Percentiles rank a stretch among this genome's conserved stretches.
These are phyloP conservation scores for Benincasa hispida DNA, from an alignment of 306 rosid genomes.

Conservation along the genomic window DNA sequence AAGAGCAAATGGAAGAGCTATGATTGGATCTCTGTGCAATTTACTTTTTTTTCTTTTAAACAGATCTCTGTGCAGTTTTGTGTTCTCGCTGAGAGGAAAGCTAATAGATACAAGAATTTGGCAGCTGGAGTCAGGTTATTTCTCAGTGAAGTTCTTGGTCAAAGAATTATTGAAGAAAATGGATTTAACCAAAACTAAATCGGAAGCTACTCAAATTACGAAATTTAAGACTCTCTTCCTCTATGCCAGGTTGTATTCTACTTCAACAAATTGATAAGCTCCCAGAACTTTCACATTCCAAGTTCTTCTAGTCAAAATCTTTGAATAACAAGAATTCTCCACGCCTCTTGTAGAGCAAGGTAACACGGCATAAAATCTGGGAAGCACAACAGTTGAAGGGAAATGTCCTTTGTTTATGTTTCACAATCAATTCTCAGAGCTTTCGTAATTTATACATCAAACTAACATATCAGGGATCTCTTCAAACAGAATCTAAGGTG, in stretches of 20 bases:
- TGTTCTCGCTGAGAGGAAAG: background rate
- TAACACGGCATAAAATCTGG: background rate
- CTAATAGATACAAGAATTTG: background rate
- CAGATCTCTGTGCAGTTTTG: background rate
- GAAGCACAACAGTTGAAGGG: background rate
- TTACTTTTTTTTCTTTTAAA: too few species aligned
- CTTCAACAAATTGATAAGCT: background rate
- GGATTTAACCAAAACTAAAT: background rate
- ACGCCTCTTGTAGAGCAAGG: background rate
- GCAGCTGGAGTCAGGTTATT: background rate
- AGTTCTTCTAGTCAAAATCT: background rate
- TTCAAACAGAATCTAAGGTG: background rate
- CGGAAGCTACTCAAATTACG: background rate
- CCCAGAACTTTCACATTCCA: background rate
- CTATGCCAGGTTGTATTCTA: background rate
- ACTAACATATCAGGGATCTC: background rate
- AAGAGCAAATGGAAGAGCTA: background rate
- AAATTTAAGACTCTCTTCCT: background rate
- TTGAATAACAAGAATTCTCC: background rate
- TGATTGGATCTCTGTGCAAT: background rate
- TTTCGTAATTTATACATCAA: background rate
- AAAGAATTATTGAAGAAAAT: background rate
- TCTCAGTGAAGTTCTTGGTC: background rate
- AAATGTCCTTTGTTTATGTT: background rate
- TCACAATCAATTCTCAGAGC: background rate